phyloP scores from a whole-genome alignment of 2,329 filamentous ascomycete genomes.

The Incumbomyces delicatus region DNA sequence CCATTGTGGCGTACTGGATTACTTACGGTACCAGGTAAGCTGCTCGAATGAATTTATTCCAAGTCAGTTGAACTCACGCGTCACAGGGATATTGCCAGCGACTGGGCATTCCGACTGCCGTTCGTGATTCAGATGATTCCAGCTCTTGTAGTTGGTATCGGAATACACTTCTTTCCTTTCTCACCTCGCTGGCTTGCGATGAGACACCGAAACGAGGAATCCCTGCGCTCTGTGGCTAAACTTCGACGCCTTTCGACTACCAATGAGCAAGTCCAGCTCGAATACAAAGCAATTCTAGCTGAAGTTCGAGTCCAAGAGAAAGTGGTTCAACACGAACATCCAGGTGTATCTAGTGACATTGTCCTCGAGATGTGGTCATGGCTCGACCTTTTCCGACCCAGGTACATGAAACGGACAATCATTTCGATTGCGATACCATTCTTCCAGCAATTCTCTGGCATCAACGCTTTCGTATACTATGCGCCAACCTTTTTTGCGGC shows the following conservation, averaged over 20 bases:
- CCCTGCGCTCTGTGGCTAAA: conserved; percentile 28
- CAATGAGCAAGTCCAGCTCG: conserved; percentile 36
- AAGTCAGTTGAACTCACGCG: no score
- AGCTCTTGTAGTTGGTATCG: conserved; percentile 29
- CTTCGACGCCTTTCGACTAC: conserved; percentile 33
- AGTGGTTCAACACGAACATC: conserved; percentile 29
- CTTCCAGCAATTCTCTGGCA: conserved; percentile 35
- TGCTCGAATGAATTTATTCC: no score
- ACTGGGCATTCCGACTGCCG: conserved; percentile 37
- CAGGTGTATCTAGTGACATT: conserved; percentile 39
- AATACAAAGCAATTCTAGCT: conserved; percentile 41
- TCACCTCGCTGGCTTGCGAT: conserved; percentile 38
- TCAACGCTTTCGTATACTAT: conserved; percentile 35
- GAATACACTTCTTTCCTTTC: conserved; percentile 38
- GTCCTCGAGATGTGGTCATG: conserved; percentile 39
- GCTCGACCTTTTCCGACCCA: conserved; percentile 38
- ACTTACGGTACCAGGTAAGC: no score
- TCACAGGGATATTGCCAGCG: no score
- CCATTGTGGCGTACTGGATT: conserved; percentile 28
- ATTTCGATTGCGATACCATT: conserved; percentile 34
- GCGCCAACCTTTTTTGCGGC: conserved; percentile 31
- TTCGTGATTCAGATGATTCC: conserved; percentile 39
- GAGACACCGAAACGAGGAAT: conserved; percentile 29
- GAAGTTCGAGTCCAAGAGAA: conserved; percentile 39
- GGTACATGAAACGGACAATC: conserved; percentile 34